phyloP scores from a whole-genome alignment of 2,329 filamentous ascomycete genomes.

The Endoconidiophora polonica region DNA sequence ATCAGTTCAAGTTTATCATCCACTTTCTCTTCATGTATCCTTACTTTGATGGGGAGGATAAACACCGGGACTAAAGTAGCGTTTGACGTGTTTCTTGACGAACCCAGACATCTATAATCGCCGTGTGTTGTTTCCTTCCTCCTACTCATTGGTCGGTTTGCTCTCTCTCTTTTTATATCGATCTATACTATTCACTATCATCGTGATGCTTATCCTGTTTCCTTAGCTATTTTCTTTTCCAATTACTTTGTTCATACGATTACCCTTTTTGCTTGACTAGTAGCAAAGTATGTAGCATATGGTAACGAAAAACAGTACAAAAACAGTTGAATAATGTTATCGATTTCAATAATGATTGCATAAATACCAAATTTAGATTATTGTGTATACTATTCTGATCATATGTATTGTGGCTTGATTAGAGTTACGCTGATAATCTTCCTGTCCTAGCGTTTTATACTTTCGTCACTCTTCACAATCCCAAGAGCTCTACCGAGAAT shows the following conservation, averaged over 20 bases:
- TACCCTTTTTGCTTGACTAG: too few species aligned
- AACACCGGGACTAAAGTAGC: not conserved
- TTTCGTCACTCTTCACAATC: constrained; percentile 17
- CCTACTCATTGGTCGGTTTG: not conserved
- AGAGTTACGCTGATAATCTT: too few species aligned
- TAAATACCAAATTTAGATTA: not conserved
- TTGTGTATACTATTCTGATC: not conserved
- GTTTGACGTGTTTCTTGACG: not conserved
- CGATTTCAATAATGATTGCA: too few species aligned
- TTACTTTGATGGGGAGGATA: too few species aligned
- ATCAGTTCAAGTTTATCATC: too few species aligned
- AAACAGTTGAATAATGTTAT: too few species aligned
- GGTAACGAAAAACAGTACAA: too few species aligned
- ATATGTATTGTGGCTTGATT: too few species aligned
- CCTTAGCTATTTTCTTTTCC: not conserved
- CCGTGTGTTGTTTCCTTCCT: not conserved
- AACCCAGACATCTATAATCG: not conserved
- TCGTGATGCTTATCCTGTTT: not conserved
- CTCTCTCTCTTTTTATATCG: constrained; percentile 5
- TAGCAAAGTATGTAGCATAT: too few species aligned
- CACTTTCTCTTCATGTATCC: too few species aligned
- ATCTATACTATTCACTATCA: not conserved
- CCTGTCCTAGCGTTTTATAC: not conserved
- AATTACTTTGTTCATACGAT: not conserved
- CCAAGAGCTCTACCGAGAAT: constrained; percentile 60